Evolutionary conservation across 2,329 filamentous ascomycete species (phyloP), one percentile per base, ranked within the genome.

Genomic region (Capronia coronata): DNA sequence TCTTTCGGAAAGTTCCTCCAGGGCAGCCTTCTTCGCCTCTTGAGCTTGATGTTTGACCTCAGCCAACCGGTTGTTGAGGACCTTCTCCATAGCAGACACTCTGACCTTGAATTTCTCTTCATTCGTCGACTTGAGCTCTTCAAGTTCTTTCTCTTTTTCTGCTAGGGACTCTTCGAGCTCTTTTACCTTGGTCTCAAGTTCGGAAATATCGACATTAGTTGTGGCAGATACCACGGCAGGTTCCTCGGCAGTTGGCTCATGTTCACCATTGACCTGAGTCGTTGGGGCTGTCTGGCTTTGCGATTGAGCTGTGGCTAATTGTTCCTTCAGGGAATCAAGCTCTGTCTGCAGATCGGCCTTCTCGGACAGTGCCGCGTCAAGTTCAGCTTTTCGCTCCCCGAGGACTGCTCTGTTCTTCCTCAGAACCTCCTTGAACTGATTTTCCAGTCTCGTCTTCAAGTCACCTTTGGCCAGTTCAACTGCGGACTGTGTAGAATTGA

Each of bases 321-420:
- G 81, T 4, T 76, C 71, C 48, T 80, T 76, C 1, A 77, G 77
- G 8, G 72, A 69, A 44, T 82, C 75, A 10, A 94, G 71, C 61
- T 89, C 82, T 49, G 79, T 71, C 56, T 87, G 79, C n/a, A 87
- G 73, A 1, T 73, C 73, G 14, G 81, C 74, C 65, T 87, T 89
- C 64, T 93, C 82, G 8, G 80, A 72, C 5, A 71, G 60, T 13
- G 69, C 67, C 4, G 66, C 61, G 47, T 75, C 71, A 6, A 76
- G 63, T 42, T 78, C 72, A 8, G 61, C 58, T 46, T 76, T 71
- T 56, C 75, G 74, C 37, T 75, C 72, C 27, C 71, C 73, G 52
- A 81, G 82, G 46, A 83, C 76, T 1, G 73, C 74, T 37, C 83
- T 80, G 8, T 93, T 75, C 58, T 90, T 79, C 57, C 81, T 78